Base-by-base conservation (phyloP, 352 stramenopile species). In the Globisporangium megalacanthum region DNA sequence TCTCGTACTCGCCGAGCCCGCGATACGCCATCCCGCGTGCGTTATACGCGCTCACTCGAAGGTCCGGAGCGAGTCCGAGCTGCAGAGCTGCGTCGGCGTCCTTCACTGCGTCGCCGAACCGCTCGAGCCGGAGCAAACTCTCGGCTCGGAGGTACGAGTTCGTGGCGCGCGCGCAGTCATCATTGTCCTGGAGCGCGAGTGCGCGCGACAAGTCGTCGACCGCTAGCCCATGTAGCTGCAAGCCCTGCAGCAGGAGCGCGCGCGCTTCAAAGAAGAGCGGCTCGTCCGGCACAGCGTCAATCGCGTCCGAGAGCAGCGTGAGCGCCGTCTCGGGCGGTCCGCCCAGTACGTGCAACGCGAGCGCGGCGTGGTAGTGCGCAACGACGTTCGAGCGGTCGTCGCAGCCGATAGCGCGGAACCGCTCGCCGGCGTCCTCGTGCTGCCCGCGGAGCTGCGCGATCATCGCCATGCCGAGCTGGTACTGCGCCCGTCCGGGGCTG, bases 401-500 rank as follows among this genome's bases (percentile, higher is more conserved):
- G 22, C 63, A 19, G 17, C 58, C 19, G 56, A 75, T 66, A 11
- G 67, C 61, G 29, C 73, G 62, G 45, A 91, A 84, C 22, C 78
- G 69, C 6, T 31, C 45, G 11, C 67, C 62, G 25, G 78, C 80
- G 0, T 69, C 64, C 4, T 61, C 56, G 59, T 86, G 66, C 4
- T 76, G 63, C 37, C 84, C 60, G 48, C 73, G 73, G 10, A 93
- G 70, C 54, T 91, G 79, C 20, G 66, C 72, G 52, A 91, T 86
- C 80, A 91, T 91, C 10, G 75, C 83, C 72, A 91, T 81, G 13
- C 79, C 78, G 36, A 86, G 72, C 44, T 89, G 68, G 22, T 87
- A 90, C 31, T 75, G 67, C 33, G 65, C 59, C 0, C 60, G 59
- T 11, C 31, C 76, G 3, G 79, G 71, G 5, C 65, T 68, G 11